phyloP scores from a whole-genome alignment of 2,329 filamentous ascomycete genomes.

The Talaromyces islandicus region DNA sequence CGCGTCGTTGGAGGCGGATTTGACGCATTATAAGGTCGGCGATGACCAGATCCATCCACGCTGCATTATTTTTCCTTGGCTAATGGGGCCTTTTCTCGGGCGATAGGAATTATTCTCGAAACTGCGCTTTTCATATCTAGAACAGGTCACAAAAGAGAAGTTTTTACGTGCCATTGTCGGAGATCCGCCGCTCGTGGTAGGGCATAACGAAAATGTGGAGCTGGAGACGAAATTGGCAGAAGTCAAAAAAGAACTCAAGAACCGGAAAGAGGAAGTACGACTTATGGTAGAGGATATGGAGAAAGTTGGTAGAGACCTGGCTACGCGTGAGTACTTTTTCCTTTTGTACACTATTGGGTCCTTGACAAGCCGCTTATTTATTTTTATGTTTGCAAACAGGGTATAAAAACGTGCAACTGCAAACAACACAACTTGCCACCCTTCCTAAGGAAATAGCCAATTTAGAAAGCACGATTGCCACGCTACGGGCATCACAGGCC shows the following conservation, averaged over 20 bases:
- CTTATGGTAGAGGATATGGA: conserved; percentile 70
- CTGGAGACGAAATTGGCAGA: conserved; percentile 65
- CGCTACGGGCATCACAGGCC: conserved; percentile 51
- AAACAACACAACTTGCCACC: conserved; percentile 45
- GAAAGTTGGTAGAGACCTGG: conserved; percentile 59
- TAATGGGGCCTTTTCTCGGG: neutral
- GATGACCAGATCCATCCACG: neutral
- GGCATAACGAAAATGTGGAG: conserved; percentile 72
- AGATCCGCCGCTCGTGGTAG: conserved; percentile 80
- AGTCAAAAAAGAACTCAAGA: conserved; percentile 69
- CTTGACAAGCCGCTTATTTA: neutral
- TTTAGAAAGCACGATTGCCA: conserved; percentile 45
- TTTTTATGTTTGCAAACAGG: conserved; percentile 27
- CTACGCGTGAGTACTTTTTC: conserved; percentile 41
- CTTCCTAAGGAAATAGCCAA: conserved; percentile 49
- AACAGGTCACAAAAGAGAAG: conserved; percentile 98
- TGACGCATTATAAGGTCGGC: conserved; percentile 72
- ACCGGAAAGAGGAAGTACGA: conserved; percentile 72
- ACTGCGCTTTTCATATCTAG: conserved; percentile 92
- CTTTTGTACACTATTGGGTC: neutral
- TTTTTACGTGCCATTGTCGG: conserved; percentile 90
- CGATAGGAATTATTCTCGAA: conserved; percentile 81
- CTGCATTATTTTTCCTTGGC: neutral
- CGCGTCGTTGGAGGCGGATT: conserved; percentile 71
- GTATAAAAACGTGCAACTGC: conserved; percentile 50